These are phyloP conservation scores for Cryptomeria japonica DNA, from an alignment of 75 land plant species.

Conservation along the genomic window DNA sequence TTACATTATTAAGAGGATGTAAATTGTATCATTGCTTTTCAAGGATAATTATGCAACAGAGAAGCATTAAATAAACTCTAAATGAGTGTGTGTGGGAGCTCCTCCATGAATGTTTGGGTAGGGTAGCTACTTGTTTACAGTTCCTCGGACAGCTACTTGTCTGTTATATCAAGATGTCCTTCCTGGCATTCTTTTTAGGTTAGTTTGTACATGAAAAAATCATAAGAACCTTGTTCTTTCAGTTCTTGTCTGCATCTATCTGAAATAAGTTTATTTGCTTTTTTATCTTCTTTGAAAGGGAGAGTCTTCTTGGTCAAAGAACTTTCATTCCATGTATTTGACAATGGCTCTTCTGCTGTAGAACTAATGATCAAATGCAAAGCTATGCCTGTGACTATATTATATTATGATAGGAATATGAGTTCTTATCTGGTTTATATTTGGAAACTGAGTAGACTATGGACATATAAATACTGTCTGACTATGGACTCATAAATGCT, in stretches of 20 bases:
- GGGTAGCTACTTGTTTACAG: neutral
- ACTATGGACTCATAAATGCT: neutral
- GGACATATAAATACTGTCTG: neutral
- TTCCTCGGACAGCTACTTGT: neutral
- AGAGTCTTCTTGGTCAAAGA: too few relatives aligned
- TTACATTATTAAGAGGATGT: neutral
- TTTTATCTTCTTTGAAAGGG: neutral
- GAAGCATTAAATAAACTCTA: neutral
- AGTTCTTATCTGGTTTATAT: neutral
- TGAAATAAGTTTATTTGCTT: neutral
- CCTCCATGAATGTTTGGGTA: neutral
- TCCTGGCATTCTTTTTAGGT: neutral
- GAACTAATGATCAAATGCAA: neutral
- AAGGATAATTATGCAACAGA: neutral
- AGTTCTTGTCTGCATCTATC: neutral
- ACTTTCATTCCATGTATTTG: neutral
- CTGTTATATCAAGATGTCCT: neutral
- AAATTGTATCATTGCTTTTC: neutral
- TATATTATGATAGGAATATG: neutral
- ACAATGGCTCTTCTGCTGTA: neutral
- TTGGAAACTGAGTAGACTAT: neutral
- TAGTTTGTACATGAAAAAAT: neutral
- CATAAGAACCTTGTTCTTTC: neutral
- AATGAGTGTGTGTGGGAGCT: neutral
- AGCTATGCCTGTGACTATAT: neutral